Base-by-base conservation (phyloP, 2,329 filamentous ascomycete genomes). In the Lasiodiplodia sp. region DNA sequence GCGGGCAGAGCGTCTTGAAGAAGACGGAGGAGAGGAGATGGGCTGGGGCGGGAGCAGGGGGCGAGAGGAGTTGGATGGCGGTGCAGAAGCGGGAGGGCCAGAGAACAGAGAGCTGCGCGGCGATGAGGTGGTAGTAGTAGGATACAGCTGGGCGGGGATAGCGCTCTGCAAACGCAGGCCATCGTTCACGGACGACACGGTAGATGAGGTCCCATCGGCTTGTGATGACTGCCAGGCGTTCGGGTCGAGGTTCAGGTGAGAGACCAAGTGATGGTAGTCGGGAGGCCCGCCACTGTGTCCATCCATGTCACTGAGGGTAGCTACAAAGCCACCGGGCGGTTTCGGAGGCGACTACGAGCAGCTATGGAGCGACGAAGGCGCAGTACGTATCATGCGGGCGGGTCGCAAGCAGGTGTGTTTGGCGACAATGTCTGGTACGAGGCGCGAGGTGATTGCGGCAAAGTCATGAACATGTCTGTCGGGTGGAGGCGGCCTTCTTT, bases 201-300 rank as follows among this genome's bases (percentile, higher is more conserved):
- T 38, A 28, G 53, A 37, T 14, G 44, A 21, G 44, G 38, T 12
- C 16, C 25, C 55, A 58, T 67, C 28, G 34, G 65, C 47, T 55
- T 49, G 40, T 49, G 65, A 25, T 49, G 52, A 14, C 64, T 66
- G 64, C 38, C 53, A 57, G 55, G 5, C 18, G 23, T 7, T 21
- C n/a, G 66, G 51, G 56, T 68, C 66, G 34, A 60, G 44, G 60
- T 62, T 70, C 67, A 70, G 66, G 37, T 52, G 67, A 6, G 63
- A 67, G 28, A 60, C 38, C 44, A 69, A 64, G 40, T 70, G 66
- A 53, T 69, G 60, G 40, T 69, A 57, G 44, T 63, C 34, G 31
- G 57, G 56, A 25, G 56, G 58, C 44, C 31, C 21, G 34, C 28
- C 65, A 31, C 57, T 21, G 14, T 53, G 58, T 65, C 37, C 57